Base-by-base conservation (phyloP, 2,329 filamentous ascomycete genomes). In the Ophiostoma novo-ulmi region DNA sequence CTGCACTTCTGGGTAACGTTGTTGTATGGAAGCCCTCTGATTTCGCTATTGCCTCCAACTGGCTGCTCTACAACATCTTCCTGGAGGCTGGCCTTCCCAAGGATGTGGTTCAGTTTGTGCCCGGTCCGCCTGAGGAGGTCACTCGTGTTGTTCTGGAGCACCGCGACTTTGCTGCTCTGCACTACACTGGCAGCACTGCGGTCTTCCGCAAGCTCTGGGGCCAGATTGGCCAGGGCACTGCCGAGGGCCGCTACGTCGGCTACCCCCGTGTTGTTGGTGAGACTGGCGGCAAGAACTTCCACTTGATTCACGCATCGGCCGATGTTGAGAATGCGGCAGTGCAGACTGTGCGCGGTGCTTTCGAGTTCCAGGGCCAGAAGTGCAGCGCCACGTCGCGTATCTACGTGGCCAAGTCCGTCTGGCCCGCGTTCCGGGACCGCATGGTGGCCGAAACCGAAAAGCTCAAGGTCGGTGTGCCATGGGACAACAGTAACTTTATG, bases 21-120 rank as follows among this genome's bases (percentile, higher is more conserved):
- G 93, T 97, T 5, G 82, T 98, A 66, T 98, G 94, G 94, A 98
- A 98, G 85, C 94, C 94, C n/a, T 95, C 92, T 17, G 92, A 94
- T 75, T 90, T 85, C 20, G 92, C 94, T 52, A 91, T 97, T 73
- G 90, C 91, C n/a, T 93, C 91, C 73, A 97, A 94, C 83, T 96
- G 91, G 88, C 84, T 98, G 70, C 84, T 97, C 64, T 94, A 97
- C 83, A 86, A 94, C 79, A 96, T 97, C 78, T 85, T 98, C 20
- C 83, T 95, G 36, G 94, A 98, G 82, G 93, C 94, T 38, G 94
- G 94, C 58, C 87, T 98, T 69, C 94, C 94, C 55, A 88, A 88
- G 76, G 89, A 94, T 75, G 94, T 97, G 69, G 93, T 98, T 74
- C 94, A 97, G 80, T 97, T 97, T 79, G 87, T 97, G 13, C 94